Evolutionary conservation across 2,329 filamentous ascomycete species (phyloP).

Genomic region (Botrytis byssoidea): DNA sequence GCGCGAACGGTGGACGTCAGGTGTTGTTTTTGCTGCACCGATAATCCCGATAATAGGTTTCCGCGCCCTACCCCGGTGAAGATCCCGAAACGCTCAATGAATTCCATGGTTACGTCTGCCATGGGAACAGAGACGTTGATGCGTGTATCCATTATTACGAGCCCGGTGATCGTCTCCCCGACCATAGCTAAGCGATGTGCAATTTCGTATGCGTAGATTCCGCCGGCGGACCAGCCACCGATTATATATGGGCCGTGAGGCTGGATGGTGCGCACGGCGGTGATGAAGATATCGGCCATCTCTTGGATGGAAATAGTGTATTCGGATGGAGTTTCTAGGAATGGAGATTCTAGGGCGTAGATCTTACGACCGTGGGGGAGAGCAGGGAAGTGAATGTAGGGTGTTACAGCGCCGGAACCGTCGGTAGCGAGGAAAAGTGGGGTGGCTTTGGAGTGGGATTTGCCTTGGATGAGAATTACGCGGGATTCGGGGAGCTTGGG

Average conservation of each 20-base stretch:
- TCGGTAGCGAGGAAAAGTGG: slow-evolving; percentile 11
- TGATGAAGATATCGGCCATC: background rate
- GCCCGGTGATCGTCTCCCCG: background rate
- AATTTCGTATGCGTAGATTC: slow-evolving; percentile 12
- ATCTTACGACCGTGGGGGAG: background rate
- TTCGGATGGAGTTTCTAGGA: background rate
- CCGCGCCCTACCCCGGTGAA: no score
- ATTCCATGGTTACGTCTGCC: no score
- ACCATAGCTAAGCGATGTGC: background rate
- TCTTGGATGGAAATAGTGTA: slow-evolving; percentile 1
- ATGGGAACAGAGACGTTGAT: no score
- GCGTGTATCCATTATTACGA: background rate
- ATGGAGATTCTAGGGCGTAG: background rate
- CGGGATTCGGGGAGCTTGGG: no score
- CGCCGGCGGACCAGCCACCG: slow-evolving; percentile 14
- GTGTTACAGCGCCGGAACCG: slow-evolving; percentile 8
- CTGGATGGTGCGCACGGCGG: background rate
- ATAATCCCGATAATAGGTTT: no score
- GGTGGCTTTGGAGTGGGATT: background rate
- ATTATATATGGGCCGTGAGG: slow-evolving; percentile 9
- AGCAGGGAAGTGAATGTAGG: slow-evolving; percentile 1
- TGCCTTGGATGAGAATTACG: background rate
- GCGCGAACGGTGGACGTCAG: no score
- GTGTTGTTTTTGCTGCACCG: no score
- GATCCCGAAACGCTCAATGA: no score